Percentiles rank a stretch among this genome's conserved stretches.
phyloP scores from a whole-genome alignment of 1,284 basidiomycete genomes.

The Cutaneotrichosporon cavernicola region DNA sequence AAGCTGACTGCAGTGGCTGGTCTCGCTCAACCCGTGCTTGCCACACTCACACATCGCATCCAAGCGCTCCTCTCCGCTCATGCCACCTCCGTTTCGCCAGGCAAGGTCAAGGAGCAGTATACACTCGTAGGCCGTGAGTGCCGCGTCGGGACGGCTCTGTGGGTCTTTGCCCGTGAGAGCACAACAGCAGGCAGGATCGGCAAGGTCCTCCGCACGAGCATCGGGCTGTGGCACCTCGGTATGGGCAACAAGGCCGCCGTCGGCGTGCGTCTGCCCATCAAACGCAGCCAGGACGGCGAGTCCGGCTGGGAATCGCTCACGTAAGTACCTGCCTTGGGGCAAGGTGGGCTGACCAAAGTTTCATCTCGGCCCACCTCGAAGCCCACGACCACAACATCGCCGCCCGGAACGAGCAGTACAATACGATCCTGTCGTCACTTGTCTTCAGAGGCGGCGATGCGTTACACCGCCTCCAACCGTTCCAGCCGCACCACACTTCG shows the following conservation, averaged over 20 bases:
- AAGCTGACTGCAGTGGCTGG: constrained; percentile 39
- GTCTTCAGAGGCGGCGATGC: constrained; percentile 64
- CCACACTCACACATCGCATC: constrained; percentile 44
- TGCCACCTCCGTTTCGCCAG: constrained; percentile 39
- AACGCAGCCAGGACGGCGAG: constrained; percentile 55
- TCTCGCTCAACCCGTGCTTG: constrained; percentile 37
- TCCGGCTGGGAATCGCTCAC: constrained; percentile 70
- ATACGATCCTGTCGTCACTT: constrained; percentile 72
- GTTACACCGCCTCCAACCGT: constrained; percentile 45
- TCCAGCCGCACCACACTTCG: constrained; percentile 74
- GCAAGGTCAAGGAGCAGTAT: constrained; percentile 37
- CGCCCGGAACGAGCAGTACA: constrained; percentile 75
- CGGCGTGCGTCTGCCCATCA: constrained; percentile 76
- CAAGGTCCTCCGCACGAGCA: constrained; percentile 30
- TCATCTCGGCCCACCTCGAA: constrained; percentile 86
- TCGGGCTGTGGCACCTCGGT: constrained; percentile 54
- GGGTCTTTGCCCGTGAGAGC: constrained; percentile 49
- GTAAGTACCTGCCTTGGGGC: constrained; percentile 57
- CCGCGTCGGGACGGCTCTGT: constrained; percentile 50
- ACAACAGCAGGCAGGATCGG: constrained; percentile 40
- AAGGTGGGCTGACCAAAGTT: constrained; percentile 59
- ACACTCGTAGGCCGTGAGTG: constrained; percentile 40
- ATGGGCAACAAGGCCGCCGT: constrained; percentile 98
- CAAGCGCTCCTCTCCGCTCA: constrained; percentile 46
- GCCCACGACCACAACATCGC: constrained; percentile 74